These are phyloP conservation scores for Zoysia japonica DNA, from an alignment of 176 grass and related monocot species.

Conservation along the genomic window DNA sequence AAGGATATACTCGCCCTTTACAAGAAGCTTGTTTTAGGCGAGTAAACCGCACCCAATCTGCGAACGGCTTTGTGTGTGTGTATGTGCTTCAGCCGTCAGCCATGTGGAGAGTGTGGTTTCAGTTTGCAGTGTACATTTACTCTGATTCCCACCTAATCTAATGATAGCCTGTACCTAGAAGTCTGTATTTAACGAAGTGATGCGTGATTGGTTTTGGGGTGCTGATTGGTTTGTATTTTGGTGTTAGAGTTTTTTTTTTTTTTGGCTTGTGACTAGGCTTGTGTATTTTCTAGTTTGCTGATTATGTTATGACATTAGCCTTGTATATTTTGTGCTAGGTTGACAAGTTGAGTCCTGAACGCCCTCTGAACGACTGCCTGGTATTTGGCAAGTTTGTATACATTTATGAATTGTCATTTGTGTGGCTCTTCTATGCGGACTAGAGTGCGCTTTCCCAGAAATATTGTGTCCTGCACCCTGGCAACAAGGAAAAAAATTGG, in stretches of 20 bases:
- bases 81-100: background rate
- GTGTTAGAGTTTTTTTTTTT: background rate
- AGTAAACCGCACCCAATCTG: slow-evolving; percentile 26
- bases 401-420: background rate
- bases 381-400: background rate
- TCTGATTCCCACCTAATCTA: slow-evolving; percentile 4
- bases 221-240: slow-evolving; percentile 31
- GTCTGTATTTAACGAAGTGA: slow-evolving; percentile 11
- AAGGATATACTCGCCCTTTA: slow-evolving; percentile 73
- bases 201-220: slow-evolving; percentile 11
- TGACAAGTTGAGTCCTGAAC: background rate
- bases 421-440: background rate
- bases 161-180: background rate
- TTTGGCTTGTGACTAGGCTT: background rate
- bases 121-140: slow-evolving; percentile 3
- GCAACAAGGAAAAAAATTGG: too few relatives aligned
- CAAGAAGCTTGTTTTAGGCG: slow-evolving; percentile 59
- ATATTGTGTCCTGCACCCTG: too few relatives aligned
- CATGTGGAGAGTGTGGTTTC: slow-evolving; percentile 7
- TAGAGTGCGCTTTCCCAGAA: background rate
- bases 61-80: background rate
- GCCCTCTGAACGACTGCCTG: background rate
- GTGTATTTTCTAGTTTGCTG: slow-evolving; percentile 24
- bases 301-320: background rate
- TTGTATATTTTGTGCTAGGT: slow-evolving; percentile 28